Base-by-base conservation (phyloP, 2,329 filamentous ascomycete species). In the Microcyclospora pomicola region DNA sequence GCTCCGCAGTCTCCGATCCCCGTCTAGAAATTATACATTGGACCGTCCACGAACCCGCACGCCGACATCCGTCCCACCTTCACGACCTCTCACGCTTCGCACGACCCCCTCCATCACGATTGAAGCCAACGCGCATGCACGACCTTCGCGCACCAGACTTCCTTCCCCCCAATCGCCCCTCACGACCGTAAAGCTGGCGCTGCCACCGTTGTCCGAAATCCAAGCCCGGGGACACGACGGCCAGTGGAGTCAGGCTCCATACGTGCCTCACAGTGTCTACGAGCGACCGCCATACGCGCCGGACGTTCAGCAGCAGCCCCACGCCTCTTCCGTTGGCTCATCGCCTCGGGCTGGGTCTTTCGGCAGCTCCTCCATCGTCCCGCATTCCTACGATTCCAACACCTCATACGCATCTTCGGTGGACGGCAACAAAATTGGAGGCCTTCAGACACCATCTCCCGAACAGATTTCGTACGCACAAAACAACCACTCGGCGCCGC, bases 161-260 rank as follows among this genome's bases (percentile, higher is more conserved):
- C 38, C 38, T 39, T 5, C 13, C 34, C 16, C 29, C 15, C 33
- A 32, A 33, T 16, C 39, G 14, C 19, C 30, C 14, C 5, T 15
- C 30, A 31, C 48, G 48, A 80, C 77, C 82, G 83, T 75, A 80
- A 91, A 87, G 72, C 84, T 92, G 84, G 84, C 87, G 82, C 77
- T 87, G 64, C 82, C 83, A 67, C 82, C 82, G 67, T 81, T 86
- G 59, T 81, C 81, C 59, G 78, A 83, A 69, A 75, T 82, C 68
- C 79, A 83, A 66, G 75, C 78, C 73, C 79, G 82, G 75, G 80
- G 79, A 69, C 71, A 73, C 64, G 80, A 87, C 65, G 69, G 69
- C 49, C 63, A 67, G 61, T 84, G 76, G 65, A 82, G 79, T 65
- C 78, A 77, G 64, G 67, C 71, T 58, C 72, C 50, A 39, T 80